Base-by-base conservation (phyloP, 257 asterid species). In the Striga asiatica region DNA sequence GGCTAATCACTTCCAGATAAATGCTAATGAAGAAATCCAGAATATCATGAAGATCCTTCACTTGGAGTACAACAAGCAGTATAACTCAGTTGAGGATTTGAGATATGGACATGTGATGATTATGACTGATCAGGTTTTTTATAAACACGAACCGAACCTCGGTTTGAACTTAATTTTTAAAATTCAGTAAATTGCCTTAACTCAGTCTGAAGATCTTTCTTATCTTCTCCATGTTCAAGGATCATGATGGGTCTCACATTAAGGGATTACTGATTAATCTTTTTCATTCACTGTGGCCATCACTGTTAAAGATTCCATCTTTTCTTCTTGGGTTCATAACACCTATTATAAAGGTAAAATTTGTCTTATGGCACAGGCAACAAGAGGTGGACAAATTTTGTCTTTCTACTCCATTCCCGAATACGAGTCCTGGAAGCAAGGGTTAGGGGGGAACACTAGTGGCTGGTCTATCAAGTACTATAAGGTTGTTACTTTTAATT, bases 371-470 rank as follows among this genome's bases (percentile, higher is more conserved):
- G 39, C 71, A 51, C 60, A 71, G 49, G 39, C 61, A 66, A 43
- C 29, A 35, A 34, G 51, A n/a, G n/a, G n/a, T n/a, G n/a, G n/a
- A n/a, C n/a, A n/a, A n/a, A n/a, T n/a, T n/a, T n/a, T n/a, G n/a
- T n/a, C 95, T 35, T 92, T 92, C 72, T 92, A 92, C 51, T 77
- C 95, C 29, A 84, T 92, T 88, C 99, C 99, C 2, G 86, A 92
- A 67, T 92, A 92, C 37, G 99, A 92, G 72, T 35, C 77, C 12
- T 92, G 99, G 99, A 88, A 70, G 70, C 75, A 74, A 56, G 71
- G 60, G 29, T 55, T 76, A 72, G 97, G 94, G 18, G 14, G 49
- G 6, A 78, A 69, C 22, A 83, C 88, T 2, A 80, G 62, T 61
- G 79, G 77, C 58, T 92, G 99, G 99, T 66, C 93, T 39, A 82